Evolutionary conservation across 2,329 filamentous ascomycete genomes (phyloP), one percentile per base, ranked within the genome.

Genomic region (Reticulascus tulasneorum): DNA sequence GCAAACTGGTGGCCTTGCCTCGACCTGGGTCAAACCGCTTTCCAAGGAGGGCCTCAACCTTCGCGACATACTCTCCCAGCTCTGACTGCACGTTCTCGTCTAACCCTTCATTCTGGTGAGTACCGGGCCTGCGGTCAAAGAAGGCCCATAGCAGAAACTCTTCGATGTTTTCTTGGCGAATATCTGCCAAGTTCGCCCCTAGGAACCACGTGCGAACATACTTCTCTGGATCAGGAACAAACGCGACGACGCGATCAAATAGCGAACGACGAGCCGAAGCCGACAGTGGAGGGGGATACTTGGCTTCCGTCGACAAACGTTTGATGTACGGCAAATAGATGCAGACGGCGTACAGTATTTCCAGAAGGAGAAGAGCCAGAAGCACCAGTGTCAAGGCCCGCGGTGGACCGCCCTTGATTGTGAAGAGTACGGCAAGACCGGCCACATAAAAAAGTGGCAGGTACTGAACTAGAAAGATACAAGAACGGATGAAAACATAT

Each of bases 101-200:
- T 5, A 56, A 58, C 1, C 53, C 56, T 6, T 39, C 46, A n/a
- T n/a, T n/a, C n/a, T n/a, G n/a, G n/a, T n/a, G n/a, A n/a, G n/a
- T n/a, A n/a, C n/a, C n/a, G n/a, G n/a, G n/a, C n/a, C n/a, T n/a
- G n/a, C n/a, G n/a, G 37, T 82, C 78, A 40, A 82, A 75, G 50
- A 86, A 80, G 2, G 76, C 80, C 83, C 83, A 87, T 8, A 74
- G 63, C 16, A 84, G 55, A 47, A 84, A 86, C 43, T 84, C 77
- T 46, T 68, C 71, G 34, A 86, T 58, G 48, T 86, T 84, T n/a
- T 85, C 79, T n/a, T 73, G 64, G 28, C 71, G 66, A 36, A 87
- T 77, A 22, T 82, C 77, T 13, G 63, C 54, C 2, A 64, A 38
- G 9, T 71, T 62, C 2, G 80, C 76, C 21, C 74, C 76, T n/a